Conservation (phyloP, 169 alveolate genomes). For the Theileria equi region DNA sequence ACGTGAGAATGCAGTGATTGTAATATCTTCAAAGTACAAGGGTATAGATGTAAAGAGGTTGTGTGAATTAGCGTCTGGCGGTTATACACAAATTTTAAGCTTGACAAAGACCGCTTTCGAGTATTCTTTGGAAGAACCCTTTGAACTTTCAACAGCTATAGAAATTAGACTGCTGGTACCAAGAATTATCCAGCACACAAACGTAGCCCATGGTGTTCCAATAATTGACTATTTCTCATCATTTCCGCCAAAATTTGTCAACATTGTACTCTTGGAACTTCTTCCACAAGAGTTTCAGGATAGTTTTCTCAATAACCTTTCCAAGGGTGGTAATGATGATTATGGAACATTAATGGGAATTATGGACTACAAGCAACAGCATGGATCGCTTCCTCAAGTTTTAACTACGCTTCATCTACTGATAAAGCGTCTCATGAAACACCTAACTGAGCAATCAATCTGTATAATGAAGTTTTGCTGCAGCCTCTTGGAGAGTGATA, state of each 20-base stretch:
- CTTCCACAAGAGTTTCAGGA: conserved; percentile 14
- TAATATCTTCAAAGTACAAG: conserved; percentile 4
- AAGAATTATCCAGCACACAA: conserved; percentile 40
- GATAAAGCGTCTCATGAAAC: conserved; percentile 19
- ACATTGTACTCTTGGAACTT: conserved; percentile 26
- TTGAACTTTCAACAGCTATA: conserved; percentile 26
- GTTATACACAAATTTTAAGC: not conserved
- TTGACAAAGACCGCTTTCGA: not conserved
- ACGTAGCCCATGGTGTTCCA: conserved; percentile 32
- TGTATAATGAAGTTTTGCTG: conserved; percentile 16
- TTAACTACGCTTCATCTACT: conserved; percentile 23
- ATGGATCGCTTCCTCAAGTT: conserved; percentile 10
- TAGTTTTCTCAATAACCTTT: not conserved
- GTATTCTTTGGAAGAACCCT: not conserved
- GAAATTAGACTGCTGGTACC: conserved; percentile 48
- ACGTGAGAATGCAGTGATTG: conserved; percentile 19
- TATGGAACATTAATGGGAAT: conserved; percentile 12
- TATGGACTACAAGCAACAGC: conserved; percentile 3
- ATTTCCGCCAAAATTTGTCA: conserved; percentile 19
- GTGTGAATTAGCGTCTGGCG: conserved; percentile 24
- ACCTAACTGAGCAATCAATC: conserved; percentile 1
- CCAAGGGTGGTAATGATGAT: not conserved
- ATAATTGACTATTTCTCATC: conserved; percentile 35
- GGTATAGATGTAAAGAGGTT: conserved; percentile 34
- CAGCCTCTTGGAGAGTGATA: conserved; percentile 1